phyloP scores from a whole-genome alignment of 148 eudicot species.

The Cornus controversa region DNA sequence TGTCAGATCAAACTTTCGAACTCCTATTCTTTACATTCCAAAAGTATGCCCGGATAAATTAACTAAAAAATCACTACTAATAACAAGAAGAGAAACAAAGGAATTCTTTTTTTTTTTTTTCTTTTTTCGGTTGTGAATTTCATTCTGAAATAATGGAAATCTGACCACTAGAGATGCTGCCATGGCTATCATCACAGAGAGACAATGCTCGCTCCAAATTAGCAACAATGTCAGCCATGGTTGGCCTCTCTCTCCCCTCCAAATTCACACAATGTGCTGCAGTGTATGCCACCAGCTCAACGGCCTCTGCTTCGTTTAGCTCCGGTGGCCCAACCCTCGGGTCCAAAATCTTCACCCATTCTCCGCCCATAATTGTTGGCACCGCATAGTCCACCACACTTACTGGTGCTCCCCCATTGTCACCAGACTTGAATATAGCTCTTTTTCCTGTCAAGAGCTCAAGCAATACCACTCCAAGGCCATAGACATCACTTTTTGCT shows the following conservation, averaged over 20 bases:
- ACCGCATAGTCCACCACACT: slow-evolving; percentile 81
- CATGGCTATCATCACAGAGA: slow-evolving; percentile 71
- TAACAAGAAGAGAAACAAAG: slow-evolving; percentile 3
- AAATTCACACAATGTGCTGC: slow-evolving; percentile 87
- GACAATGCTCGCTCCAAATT: slow-evolving; percentile 82
- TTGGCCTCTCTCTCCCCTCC: slow-evolving; percentile 90
- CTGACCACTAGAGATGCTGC: slow-evolving; percentile 71
- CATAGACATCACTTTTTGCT: slow-evolving; percentile 93
- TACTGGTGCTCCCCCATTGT: slow-evolving; percentile 41
- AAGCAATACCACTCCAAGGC: slow-evolving; percentile 84
- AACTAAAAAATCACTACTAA: background rate
- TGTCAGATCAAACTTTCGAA: slow-evolving; percentile 1
- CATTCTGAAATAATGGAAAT: slow-evolving; percentile 73
- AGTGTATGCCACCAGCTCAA: slow-evolving; percentile 82
- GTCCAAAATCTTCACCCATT: slow-evolving; percentile 64
- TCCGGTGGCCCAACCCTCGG: slow-evolving; percentile 65
- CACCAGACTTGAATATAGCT: slow-evolving; percentile 66
- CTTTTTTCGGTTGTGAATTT: slow-evolving; percentile 14
- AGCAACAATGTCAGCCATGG: slow-evolving; percentile 79
- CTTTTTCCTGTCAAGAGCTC: slow-evolving; percentile 85
- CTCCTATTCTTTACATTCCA: slow-evolving; percentile 15
- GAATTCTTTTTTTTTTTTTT: background rate
- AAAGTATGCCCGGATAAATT: background rate
- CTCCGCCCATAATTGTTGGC: slow-evolving; percentile 68
- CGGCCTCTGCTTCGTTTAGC: slow-evolving; percentile 70